Base-by-base conservation (phyloP, 2,329 filamentous ascomycete species). In the Podosphaera xanthii region DNA sequence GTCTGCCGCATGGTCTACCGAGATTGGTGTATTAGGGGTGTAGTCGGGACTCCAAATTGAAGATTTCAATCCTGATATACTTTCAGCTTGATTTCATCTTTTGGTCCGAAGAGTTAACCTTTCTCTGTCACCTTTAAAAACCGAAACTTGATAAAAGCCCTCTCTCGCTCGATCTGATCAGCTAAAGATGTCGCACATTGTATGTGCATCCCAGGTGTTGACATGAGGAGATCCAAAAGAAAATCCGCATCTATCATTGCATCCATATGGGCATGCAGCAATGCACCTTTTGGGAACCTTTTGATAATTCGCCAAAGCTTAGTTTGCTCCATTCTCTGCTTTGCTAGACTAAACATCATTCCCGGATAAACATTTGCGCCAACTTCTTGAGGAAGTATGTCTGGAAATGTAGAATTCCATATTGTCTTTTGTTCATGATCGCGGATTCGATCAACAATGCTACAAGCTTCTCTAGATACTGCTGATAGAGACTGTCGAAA, bases 311-410 rank as follows among this genome's bases (percentile, higher is more conserved):
- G 77, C 88, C 88, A 97, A 33, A 96, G 75, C 67, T 82, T 82
- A 12, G 87, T 94, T 64, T 76, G 76, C 71, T 94, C 87, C 81
- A 95, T 94, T 44, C 81, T 80, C n/a, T 82, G 79, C 70, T 89
- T 91, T 65, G 88, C 88, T 42, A 91, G 76, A 42, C 80, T 83
- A 71, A 95, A 96, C 86, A 94, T 92, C 84, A 95, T 94, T 9
- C 90, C 90, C 0, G 88, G 88, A 68, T 86, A 87, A 57, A 91
- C 74, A 64, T 81, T 80, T 61, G 80, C 77, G 65, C 81, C 75
- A n/a, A 71, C 73, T 59, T 80, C 72, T 63, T 79, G 77, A 2
- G 83, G 82, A 2, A 88, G 73, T 52, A 76, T 76, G 67, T 90
- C 82, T 65, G 91, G 85, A 57, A 85, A 79, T 53, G 80, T 77